A percentile compares a stretch with the other conserved stretches of the same genome.
These are phyloP conservation scores for Lasiodiplodia sp. DNA, from an alignment of 2,329 filamentous ascomycete species.

Conservation along the genomic window DNA sequence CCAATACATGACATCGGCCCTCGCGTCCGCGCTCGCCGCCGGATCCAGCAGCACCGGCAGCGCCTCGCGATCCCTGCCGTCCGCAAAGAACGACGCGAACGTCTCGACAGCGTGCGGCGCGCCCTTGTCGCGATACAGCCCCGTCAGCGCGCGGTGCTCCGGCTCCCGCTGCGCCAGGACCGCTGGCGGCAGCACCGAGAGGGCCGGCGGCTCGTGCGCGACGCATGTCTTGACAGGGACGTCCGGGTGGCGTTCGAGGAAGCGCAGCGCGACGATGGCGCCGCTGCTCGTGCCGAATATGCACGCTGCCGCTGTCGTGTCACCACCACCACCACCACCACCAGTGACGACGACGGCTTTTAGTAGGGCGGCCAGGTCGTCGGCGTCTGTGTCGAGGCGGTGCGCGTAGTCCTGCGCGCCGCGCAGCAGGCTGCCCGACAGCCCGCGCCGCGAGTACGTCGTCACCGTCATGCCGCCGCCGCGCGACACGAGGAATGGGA, in stretches of 20 bases:
- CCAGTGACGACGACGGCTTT: background rate
- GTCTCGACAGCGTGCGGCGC: background rate
- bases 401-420: conserved; percentile 2
- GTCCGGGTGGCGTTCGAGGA: background rate
- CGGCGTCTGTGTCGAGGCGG: conserved; percentile 2
- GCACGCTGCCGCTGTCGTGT: background rate
- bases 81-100: background rate
- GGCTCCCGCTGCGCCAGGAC: background rate
- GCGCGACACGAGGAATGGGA: background rate
- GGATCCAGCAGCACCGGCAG: background rate
- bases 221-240: background rate
- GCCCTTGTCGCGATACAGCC: background rate
- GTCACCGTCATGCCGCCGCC: background rate
- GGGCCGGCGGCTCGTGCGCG: background rate
- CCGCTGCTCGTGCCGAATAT: conserved; percentile 8
- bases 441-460: conserved; percentile 3
- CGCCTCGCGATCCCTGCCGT: background rate
- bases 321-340: background rate
- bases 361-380: background rate
- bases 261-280: background rate
- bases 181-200: background rate
- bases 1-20: background rate
- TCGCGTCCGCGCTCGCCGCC: background rate
- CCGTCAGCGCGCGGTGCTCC: background rate
- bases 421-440: background rate